Conservation (phyloP, 2,329 filamentous ascomycete genomes). For the Amphichorda felina region DNA sequence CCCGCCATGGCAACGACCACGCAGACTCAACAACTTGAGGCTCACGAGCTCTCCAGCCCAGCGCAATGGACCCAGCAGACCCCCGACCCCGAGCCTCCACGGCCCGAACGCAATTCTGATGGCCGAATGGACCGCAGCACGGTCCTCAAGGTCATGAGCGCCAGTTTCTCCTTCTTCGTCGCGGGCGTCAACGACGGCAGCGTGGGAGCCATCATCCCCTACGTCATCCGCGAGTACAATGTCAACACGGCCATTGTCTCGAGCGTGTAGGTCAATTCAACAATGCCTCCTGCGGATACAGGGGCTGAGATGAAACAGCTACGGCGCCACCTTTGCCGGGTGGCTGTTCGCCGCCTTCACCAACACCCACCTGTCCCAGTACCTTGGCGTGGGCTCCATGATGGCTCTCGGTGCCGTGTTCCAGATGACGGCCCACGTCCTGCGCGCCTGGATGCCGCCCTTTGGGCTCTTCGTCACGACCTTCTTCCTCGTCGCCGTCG, state of each 20-base stretch:
- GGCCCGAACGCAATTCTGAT: neutral
- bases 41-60: neutral
- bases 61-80: constrained; percentile 1
- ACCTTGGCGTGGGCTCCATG: constrained; percentile 43
- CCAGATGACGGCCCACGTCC: constrained; percentile 39
- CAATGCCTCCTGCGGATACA: no score
- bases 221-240: constrained; percentile 44
- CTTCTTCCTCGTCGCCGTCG: constrained; percentile 45
- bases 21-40: neutral
- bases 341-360: constrained; percentile 47
- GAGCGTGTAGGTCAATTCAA: constrained; percentile 33
- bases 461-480: constrained; percentile 44
- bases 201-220: constrained; percentile 50
- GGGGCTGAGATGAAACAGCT: no score
- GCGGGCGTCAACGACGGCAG: constrained; percentile 55
- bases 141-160: constrained; percentile 37
- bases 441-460: constrained; percentile 44
- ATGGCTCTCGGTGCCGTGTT: constrained; percentile 41
- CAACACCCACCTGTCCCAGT: constrained; percentile 39
- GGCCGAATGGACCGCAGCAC: constrained; percentile 1
- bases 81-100: neutral
- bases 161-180: constrained; percentile 52
- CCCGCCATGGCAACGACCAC: neutral
- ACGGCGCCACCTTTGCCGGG: constrained; percentile 44
- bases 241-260: constrained; percentile 39